Conservation (phyloP, 2,329 filamentous ascomycete species). For the Neofusicoccum kwambonambiense region DNA sequence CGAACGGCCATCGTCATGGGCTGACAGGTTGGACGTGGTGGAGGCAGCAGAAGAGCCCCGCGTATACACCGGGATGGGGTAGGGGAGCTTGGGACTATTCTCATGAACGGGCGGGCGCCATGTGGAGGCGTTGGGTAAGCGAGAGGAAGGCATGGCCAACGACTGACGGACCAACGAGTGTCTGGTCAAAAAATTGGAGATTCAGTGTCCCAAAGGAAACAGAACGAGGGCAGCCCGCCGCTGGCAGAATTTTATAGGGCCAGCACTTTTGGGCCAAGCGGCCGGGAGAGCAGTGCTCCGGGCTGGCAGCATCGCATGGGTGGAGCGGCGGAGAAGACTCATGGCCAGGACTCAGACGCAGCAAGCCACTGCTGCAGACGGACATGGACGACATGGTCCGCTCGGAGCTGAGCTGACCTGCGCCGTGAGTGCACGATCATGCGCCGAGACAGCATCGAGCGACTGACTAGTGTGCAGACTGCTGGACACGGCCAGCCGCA, state of each 20-base stretch:
- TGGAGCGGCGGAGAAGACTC: neutral
- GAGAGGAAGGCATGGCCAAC: slow-evolving; percentile 5
- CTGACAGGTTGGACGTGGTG: neutral
- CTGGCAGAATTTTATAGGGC: slow-evolving; percentile 4
- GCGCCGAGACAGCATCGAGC: slow-evolving; percentile 3
- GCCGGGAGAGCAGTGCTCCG: neutral
- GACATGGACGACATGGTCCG: neutral
- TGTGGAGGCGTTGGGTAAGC: neutral
- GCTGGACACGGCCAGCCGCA: neutral
- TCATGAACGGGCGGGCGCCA: neutral
- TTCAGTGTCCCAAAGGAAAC: slow-evolving; percentile 1
- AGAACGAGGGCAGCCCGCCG: neutral
- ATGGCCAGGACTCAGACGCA: slow-evolving; percentile 1
- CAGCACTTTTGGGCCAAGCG: neutral
- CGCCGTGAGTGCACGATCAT: neutral
- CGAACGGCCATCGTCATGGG: neutral
- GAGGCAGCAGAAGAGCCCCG: neutral
- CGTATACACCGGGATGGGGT: neutral
- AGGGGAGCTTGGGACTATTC: neutral
- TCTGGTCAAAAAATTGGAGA: neutral
- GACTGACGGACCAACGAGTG: neutral
- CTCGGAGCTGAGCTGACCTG: slow-evolving; percentile 4
- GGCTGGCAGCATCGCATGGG: neutral
- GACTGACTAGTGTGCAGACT: neutral
- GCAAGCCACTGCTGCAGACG: neutral